Base-by-base conservation (phyloP, 768 basidiomycete genomes). In the Trametes cinnabarina region DNA sequence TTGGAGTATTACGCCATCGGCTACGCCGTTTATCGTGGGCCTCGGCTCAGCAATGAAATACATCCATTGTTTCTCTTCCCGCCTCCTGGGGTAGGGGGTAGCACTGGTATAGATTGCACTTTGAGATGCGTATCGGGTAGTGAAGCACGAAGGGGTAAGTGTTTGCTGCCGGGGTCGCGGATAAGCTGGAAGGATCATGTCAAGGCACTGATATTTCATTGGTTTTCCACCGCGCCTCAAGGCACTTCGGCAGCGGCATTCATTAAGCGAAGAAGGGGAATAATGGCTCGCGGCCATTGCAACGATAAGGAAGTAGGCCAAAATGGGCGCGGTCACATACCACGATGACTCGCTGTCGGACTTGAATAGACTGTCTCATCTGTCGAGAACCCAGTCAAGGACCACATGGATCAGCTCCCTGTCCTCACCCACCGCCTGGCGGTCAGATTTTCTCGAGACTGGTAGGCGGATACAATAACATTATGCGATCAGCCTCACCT, bases 401-500 rank as follows among this genome's bases (percentile, higher is more conserved):
- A 54, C 52, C 55, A 43, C 48, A 49, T 57, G 55, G 39, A 50
- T 50, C 40, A 50, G 28, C 30, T 25, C 20, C 40, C 48, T 8
- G 28, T 42, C 14, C 48, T 6, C 32, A 48, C 40, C 28, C 57
- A 47, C 50, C 51, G 44, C 50, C 50, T 23, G 44, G 57, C 15
- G 44, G 3, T 9, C 39, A 15, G n/a, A n/a, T 32, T 25, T 39
- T 26, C 12, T 49, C 42, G 7, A 17, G 49, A 58, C 51, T 23
- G 57, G 50, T 49, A 58, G 25, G 43, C 19, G 20, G 57, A 51
- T 51, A 51, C 57, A 58, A 58, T 58, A 49, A 32, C 41, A 19
- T 41, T 15, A n/a, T 11, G 30, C 20, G 47, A 15, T 30, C 20
- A 19, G 26, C n/a, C 12, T 11, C 30, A 44, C 47, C 51, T 28